Conservation (phyloP, 2,329 filamentous ascomycete genomes). For the Dendryphion nanum region DNA sequence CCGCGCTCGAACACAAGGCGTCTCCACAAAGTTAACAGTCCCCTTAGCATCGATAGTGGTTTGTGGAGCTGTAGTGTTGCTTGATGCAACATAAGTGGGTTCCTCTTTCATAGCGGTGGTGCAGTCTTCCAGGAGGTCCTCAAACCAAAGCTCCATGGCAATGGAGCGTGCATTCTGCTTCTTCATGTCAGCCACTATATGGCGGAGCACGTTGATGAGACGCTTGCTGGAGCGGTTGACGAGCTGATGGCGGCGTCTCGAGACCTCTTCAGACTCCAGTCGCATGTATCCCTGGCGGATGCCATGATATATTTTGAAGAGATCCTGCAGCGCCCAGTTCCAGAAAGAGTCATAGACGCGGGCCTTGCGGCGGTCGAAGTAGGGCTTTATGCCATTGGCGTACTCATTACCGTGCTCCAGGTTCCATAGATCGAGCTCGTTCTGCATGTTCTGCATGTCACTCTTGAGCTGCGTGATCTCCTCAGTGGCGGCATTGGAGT, state of each 20-base stretch:
- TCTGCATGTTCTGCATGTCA: constrained; percentile 11
- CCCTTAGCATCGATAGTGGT: constrained; percentile 11
- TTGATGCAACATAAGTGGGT: constrained; percentile 8
- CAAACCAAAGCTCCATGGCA: constrained; percentile 9
- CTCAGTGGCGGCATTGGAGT: constrained; percentile 7
- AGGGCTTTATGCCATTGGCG: constrained; percentile 15
- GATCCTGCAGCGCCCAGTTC: constrained; percentile 19
- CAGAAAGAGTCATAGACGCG: constrained; percentile 16
- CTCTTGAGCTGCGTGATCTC: constrained; percentile 10
- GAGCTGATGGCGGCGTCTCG: constrained; percentile 6
- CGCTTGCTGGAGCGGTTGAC: constrained; percentile 11
- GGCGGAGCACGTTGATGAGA: constrained; percentile 7
- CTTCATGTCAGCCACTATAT: constrained; percentile 9
- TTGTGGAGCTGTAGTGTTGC: constrained; percentile 6
- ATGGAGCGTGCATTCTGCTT: constrained; percentile 5
- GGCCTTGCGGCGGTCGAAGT: constrained; percentile 13
- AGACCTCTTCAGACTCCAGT: constrained; percentile 7
- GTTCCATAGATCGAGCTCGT: constrained; percentile 15
- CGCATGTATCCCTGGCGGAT: constrained; percentile 6
- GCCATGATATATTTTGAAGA: constrained; percentile 12
- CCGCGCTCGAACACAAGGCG: constrained; percentile 3
- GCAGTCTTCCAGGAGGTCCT: constrained; percentile 12
- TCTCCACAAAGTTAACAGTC: constrained; percentile 9
- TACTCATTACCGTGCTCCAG: constrained; percentile 15
- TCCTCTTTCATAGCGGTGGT: constrained; percentile 2